Evolutionary conservation across 2,329 filamentous ascomycete species (phyloP), one percentile per base, ranked within the genome.

Genomic region (Aspergillus viridinutans): DNA sequence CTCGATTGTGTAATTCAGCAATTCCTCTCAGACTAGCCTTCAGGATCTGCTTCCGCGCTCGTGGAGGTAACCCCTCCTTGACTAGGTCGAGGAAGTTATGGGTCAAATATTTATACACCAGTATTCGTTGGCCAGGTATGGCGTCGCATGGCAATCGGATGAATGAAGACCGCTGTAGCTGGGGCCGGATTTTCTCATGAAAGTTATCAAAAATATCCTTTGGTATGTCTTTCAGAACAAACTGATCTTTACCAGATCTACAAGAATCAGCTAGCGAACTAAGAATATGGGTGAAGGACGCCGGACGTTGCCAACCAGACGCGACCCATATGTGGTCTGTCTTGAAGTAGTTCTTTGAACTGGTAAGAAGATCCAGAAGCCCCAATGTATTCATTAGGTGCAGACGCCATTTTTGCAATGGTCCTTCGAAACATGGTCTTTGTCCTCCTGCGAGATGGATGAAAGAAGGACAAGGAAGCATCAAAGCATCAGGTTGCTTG

Each of bases 51-150:
- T 79, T 80, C 49, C 71, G 71, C 8, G 71, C 61, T 50, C 63
- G 54, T 23, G 76, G 56, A 7, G 75, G 63, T n/a, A 79, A 58
- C 32, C 73, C 67, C 60, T 74, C 74, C 63, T 74, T 75, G 54
- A 69, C 73, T 57, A 79, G 73, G 58, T 69, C 69, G 54, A 80
- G 72, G 23, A 79, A 69, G 62, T 79, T 67, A 52, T 76, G 72
- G 7, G 69, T 71, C 59, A 79, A 64, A 64, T 78, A 79, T n/a
- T 58, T 73, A 60, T 78, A 80, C 56, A 78, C 74, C 55, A 80
- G 76, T 67, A 79, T 76, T 38, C 68, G 72, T 62, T 75, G 66
- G 14, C 76, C 74, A 1, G 76, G 74, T 61, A 78, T 70, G 48
- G 72, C 75, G 63, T 80, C 77, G 43, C 72, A 63, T 29, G 74